Conservation (phyloP, 805 yeast species). For the Cyberlindnera bimundalis region DNA sequence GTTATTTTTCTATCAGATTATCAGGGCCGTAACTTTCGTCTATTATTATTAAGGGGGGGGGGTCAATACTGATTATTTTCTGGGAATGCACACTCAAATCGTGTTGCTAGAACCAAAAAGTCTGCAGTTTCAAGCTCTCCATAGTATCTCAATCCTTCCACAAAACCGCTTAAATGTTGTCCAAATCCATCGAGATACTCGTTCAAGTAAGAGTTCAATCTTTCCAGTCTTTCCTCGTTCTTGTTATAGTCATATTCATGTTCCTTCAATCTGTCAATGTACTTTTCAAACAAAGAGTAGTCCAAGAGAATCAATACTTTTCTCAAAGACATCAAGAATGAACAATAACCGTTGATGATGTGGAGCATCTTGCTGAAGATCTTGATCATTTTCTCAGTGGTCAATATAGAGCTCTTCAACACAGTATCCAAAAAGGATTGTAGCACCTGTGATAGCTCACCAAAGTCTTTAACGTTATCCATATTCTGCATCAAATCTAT, state of each 20-base stretch:
- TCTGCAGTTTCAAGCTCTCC: conserved; percentile 50
- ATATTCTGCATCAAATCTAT: conserved; percentile 32
- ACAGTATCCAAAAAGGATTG: conserved; percentile 59
- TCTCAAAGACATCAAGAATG: conserved; percentile 49
- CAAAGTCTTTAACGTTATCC: conserved; percentile 35
- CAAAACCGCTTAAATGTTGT: conserved; percentile 42
- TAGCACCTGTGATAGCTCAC: conserved; percentile 41
- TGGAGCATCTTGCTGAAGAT: conserved; percentile 44
- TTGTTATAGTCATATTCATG: conserved; percentile 37
- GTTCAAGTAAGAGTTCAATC: conserved; percentile 38
- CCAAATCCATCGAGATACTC: conserved; percentile 44
- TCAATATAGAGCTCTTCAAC: conserved; percentile 62
- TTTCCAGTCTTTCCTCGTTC: conserved; percentile 39
- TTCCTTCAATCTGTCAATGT: conserved; percentile 36
- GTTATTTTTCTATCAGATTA: neutral
- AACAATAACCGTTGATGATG: conserved; percentile 45
- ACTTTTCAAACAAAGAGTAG: conserved; percentile 38
- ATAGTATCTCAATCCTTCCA: conserved; percentile 41
- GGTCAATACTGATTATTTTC: conserved; percentile 3
- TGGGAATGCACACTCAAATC: conserved; percentile 35
- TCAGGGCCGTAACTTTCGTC: neutral
- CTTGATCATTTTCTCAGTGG: conserved; percentile 51
- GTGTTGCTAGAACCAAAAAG: conserved; percentile 40
- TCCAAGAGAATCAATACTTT: conserved; percentile 50
- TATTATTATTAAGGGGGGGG: neutral